Evolutionary conservation across 2,329 filamentous ascomycete genomes (phyloP).

Genomic region (Fusarium duplospermum): DNA sequence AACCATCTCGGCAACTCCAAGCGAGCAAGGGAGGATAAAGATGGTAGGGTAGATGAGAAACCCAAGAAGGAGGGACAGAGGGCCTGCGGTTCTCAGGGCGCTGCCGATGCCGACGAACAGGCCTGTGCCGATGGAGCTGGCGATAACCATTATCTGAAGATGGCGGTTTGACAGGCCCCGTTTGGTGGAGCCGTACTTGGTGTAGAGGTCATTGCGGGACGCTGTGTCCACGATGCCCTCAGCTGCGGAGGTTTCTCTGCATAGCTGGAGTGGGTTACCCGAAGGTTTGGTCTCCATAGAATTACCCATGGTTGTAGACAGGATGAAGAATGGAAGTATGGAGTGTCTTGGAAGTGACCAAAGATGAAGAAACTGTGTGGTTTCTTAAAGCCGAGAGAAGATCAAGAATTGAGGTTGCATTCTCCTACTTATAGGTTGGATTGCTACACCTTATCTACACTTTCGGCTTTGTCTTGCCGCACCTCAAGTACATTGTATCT

Average conservation of each 20-base stretch:
- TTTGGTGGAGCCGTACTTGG: slow-evolving; percentile 15
- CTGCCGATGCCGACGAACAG: background rate
- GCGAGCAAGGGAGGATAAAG: background rate
- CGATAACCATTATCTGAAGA: slow-evolving; percentile 59
- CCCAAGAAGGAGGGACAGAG: background rate
- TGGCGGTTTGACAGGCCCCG: slow-evolving; percentile 50
- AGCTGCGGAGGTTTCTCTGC: background rate
- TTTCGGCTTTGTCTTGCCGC: background rate
- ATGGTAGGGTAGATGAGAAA: background rate
- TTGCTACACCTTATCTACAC: background rate
- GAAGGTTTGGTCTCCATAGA: background rate
- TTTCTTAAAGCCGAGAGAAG: background rate
- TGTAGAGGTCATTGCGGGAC: background rate
- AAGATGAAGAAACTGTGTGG: background rate
- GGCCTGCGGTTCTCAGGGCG: background rate
- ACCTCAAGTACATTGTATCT: background rate
- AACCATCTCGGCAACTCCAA: background rate
- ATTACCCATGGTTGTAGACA: background rate
- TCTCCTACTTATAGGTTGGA: background rate
- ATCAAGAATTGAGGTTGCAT: background rate
- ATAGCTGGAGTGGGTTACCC: background rate
- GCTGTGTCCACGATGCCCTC: background rate
- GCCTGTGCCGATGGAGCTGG: slow-evolving; percentile 54
- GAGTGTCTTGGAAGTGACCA: background rate
- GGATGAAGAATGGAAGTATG: background rate